Conservation (phyloP, 768 basidiomycete genomes). For the Tulasnella sp. region DNA sequence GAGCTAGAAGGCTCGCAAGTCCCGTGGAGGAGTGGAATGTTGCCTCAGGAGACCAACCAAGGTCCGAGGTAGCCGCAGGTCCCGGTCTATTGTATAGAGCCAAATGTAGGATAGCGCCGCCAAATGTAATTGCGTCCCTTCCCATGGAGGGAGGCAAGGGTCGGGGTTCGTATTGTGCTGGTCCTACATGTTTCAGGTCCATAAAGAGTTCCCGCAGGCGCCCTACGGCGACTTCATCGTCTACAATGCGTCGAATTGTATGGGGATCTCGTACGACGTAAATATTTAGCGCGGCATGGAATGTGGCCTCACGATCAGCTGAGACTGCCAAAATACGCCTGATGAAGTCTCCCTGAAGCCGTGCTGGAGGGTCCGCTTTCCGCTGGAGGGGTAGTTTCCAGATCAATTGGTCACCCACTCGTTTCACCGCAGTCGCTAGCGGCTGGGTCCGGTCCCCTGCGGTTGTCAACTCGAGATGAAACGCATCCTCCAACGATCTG, state of each 20-base stretch:
- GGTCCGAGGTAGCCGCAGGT: neutral
- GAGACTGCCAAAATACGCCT: neutral
- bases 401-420: neutral
- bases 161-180: neutral
- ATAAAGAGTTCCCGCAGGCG: neutral
- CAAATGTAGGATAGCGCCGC: neutral
- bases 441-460: neutral
- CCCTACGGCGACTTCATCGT: neutral
- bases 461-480: neutral
- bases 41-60: neutral
- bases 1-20: neutral
- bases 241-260: neutral
- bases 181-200: neutral
- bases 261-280: neutral
- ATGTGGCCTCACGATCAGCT: neutral
- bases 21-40: neutral
- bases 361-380: neutral
- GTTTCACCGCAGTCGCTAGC: neutral
- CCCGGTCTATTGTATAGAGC: neutral
- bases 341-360: neutral
- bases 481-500: neutral
- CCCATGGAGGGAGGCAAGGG: neutral
- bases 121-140: neutral
- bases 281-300: neutral
- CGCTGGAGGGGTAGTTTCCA: neutral